Percentiles rank a stretch among this genome's conserved stretches.
phyloP scores from a whole-genome alignment of 306 rosid genomes.

The Comarum palustre region DNA sequence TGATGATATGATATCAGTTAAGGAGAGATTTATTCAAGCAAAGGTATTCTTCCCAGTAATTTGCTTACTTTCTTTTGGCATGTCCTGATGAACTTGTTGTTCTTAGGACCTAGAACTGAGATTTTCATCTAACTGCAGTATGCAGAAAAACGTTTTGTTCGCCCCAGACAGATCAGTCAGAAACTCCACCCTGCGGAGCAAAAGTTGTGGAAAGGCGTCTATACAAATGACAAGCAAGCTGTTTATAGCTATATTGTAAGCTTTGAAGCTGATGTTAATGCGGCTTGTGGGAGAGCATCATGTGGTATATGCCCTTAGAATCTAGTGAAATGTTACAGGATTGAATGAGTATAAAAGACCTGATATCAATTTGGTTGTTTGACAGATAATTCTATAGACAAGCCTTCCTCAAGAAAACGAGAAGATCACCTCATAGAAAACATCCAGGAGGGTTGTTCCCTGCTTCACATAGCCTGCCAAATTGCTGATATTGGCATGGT shows the following conservation, averaged over 20 bases:
- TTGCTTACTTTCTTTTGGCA: conserved; percentile 10
- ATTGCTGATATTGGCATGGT: conserved; percentile 66
- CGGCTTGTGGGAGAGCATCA: conserved; percentile 35
- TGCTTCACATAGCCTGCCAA: conserved; percentile 77
- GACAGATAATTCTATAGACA: conserved; percentile 38
- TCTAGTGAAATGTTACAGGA: conserved; percentile 12
- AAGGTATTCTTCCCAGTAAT: conserved; percentile 43
- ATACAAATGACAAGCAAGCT: conserved; percentile 62
- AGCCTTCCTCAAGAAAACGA: conserved; percentile 38
- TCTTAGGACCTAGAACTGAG: conserved; percentile 24
- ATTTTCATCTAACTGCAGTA: conserved; percentile 54
- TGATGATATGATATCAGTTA: conserved; percentile 55
- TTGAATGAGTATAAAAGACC: conserved; percentile 18
- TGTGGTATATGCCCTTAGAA: conserved; percentile 44
- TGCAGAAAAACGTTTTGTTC: conserved; percentile 52
- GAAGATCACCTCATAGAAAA: conserved; percentile 37
- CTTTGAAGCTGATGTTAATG: conserved; percentile 48
- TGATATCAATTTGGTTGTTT: conserved; percentile 18
- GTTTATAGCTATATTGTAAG: conserved; percentile 56
- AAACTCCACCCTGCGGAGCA: conserved; percentile 36
- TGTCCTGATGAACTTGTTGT: conserved; percentile 18
- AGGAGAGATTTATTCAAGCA: conserved; percentile 70
- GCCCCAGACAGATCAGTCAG: conserved; percentile 29
- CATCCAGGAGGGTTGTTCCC: conserved; percentile 42
- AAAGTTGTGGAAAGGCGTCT: conserved; percentile 53